Base-by-base conservation (phyloP, 208 protist species). In the Crithidia brevicula region DNA sequence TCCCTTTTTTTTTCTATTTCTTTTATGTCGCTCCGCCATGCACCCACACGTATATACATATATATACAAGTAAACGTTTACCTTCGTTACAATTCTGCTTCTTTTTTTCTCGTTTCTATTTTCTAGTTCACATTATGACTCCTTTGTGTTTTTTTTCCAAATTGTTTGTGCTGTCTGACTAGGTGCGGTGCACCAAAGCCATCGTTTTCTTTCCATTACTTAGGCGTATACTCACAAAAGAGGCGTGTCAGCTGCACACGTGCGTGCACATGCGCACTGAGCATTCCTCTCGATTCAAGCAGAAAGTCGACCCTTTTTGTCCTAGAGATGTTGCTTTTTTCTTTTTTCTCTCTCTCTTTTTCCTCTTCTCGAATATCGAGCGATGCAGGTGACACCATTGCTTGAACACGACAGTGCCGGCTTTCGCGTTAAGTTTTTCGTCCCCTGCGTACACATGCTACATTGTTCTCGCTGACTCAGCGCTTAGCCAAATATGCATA, bases 41-140 rank as follows among this genome's bases (percentile, higher is more conserved):
- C n/a, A n/a, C n/a, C n/a, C n/a, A n/a, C n/a, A n/a, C n/a, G n/a
- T n/a, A n/a, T n/a, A n/a, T n/a, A n/a, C n/a, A n/a, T n/a, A n/a
- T n/a, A n/a, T n/a, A n/a, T n/a, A n/a, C n/a, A n/a, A n/a, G n/a
- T n/a, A n/a, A n/a, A n/a, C 34, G 13, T 63, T 33, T 30, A 53
- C 25, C n/a, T 56, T 46, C 18, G 27, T 51, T 47, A 46, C 4
- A 4, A 56, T 31, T 46, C 28, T 28, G 4, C 43, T 27, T 50
- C 42, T 65, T 68, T 68, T 52, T 57, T 34, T 57, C 25, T 67
- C 59, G 52, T 68, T 52, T 57, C 16, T 49, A 9, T 74, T 5
- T 56, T 56, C 43, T 61, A 38, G 50, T 53, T 30, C 3, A 65
- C 4, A 47, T 28, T 33, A 53, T 40, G n/a, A n/a, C n/a, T n/a